These are phyloP conservation scores for Kernera saxatilis DNA, from an alignment of 345 rosid genomes.

Conservation along the genomic window DNA sequence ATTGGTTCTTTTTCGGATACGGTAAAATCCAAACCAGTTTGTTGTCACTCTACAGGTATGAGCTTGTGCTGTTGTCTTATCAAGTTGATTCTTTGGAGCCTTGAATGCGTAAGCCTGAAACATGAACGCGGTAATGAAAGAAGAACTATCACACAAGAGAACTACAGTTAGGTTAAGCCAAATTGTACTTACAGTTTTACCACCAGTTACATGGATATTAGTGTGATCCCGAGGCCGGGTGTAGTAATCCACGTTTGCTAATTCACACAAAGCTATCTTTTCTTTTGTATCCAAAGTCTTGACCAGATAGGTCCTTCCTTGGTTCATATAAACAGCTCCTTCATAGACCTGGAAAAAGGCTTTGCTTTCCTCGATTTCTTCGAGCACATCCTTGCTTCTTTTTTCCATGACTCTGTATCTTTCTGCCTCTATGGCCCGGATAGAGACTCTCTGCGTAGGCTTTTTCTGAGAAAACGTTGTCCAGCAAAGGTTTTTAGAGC, in stretches of 20 bases:
- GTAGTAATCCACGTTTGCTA: constrained; percentile 64
- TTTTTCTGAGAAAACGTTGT: constrained; percentile 48
- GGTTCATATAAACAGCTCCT: constrained; percentile 86
- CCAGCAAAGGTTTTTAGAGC: constrained; percentile 9
- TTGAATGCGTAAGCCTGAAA: constrained; percentile 59
- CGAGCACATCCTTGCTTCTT: constrained; percentile 48
- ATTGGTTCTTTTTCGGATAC: constrained; percentile 46
- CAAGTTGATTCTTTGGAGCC: constrained; percentile 33
- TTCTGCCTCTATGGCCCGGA: constrained; percentile 83
- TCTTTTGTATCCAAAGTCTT: constrained; percentile 50
- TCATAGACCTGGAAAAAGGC: constrained; percentile 97
- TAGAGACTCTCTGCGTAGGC: constrained; percentile 60
- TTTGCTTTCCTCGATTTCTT: constrained; percentile 93
- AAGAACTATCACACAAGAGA: constrained; percentile 9
- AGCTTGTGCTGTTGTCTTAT: constrained; percentile 73
- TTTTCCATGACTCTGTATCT: constrained; percentile 58
- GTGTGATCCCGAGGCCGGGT: constrained; percentile 80
- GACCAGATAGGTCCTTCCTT: constrained; percentile 82
- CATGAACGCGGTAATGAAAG: not conserved
- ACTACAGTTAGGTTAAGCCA: not conserved
- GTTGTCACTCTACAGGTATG: constrained; percentile 68
- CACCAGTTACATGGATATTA: constrained; percentile 67
- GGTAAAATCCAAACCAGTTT: constrained; percentile 75
- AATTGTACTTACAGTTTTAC: constrained; percentile 54
- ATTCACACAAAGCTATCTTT: constrained; percentile 67